These are phyloP conservation scores for Capsella rubella DNA, from an alignment of 441 rosid species.

Conservation along the genomic window DNA sequence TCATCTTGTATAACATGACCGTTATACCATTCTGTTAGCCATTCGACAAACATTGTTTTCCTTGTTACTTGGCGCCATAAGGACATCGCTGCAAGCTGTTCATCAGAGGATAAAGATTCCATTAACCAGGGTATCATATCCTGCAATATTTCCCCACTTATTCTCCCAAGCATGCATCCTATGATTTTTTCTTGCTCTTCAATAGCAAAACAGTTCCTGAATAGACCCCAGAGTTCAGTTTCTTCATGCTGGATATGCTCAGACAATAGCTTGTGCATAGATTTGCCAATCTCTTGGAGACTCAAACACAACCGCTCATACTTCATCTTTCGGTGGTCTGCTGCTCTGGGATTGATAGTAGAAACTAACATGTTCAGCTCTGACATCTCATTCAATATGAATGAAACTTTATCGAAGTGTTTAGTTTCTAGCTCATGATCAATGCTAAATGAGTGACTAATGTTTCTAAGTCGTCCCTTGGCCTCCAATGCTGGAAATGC, in stretches of 20 bases:
- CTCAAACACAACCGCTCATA: constrained; percentile 58
- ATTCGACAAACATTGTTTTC: constrained; percentile 84
- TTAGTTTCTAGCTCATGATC: constrained; percentile 75
- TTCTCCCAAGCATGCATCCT: constrained; percentile 79
- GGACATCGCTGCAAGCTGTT: constrained; percentile 64
- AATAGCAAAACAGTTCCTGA: constrained; percentile 63
- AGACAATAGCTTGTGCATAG: constrained; percentile 68
- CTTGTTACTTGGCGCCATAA: constrained; percentile 72
- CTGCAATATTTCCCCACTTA: constrained; percentile 69
- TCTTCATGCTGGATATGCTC: constrained; percentile 82
- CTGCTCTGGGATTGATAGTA: constrained; percentile 35
- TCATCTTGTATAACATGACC: constrained; percentile 50
- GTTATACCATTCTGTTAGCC: constrained; percentile 92
- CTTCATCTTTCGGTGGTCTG: constrained; percentile 44
- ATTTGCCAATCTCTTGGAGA: constrained; percentile 68
- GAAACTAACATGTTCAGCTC: constrained; percentile 52
- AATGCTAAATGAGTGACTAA: constrained; percentile 70
- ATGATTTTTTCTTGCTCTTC: constrained; percentile 87
- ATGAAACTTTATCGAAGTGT: constrained; percentile 59
- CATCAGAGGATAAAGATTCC: constrained; percentile 65
- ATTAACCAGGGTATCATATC: constrained; percentile 89
- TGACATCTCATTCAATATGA: constrained; percentile 68
- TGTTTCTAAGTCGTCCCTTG: constrained; percentile 64
- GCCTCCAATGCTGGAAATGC: constrained; percentile 91
- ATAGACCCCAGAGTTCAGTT: constrained; percentile 77